Percentiles rank a stretch among this genome's conserved stretches.
These are phyloP conservation scores for Melaleuca alternifolia DNA, from an alignment of 345 rosid genomes.

Conservation along the genomic window DNA sequence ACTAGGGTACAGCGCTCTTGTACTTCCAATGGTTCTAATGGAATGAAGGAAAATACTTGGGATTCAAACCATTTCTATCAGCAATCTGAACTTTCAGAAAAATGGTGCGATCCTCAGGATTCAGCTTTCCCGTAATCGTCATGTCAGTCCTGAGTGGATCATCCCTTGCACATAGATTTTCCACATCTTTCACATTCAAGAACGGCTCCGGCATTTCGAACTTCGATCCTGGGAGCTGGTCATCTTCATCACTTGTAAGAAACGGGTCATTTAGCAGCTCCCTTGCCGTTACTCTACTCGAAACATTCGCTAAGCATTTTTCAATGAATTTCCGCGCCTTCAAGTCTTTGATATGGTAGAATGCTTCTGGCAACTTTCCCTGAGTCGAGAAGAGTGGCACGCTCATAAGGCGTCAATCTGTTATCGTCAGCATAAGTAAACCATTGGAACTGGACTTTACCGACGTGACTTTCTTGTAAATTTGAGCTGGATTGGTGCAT, in stretches of 20 bases:
- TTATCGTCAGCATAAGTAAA: not conserved
- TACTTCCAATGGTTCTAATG: not conserved
- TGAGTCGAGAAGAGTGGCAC: conserved; percentile 2
- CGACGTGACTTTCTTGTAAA: conserved; percentile 90
- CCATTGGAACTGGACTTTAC: conserved; percentile 16
- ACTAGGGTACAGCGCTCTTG: not conserved
- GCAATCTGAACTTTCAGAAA: conserved; percentile 79
- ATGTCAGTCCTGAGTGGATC: conserved; percentile 39
- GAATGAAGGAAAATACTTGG: not conserved
- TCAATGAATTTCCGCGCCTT: conserved; percentile 61
- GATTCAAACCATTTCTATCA: conserved; percentile 44
- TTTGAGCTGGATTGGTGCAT: conserved; percentile 86
- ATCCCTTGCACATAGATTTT: not conserved
- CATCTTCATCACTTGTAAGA: conserved; percentile 30
- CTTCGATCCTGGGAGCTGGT: not conserved
- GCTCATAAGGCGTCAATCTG: not conserved
- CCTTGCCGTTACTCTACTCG: conserved; percentile 64
- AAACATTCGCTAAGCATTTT: conserved; percentile 61
- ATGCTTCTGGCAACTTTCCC: conserved; percentile 87
- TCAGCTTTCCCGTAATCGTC: conserved; percentile 69
- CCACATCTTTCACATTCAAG: conserved; percentile 4
- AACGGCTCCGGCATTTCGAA: conserved; percentile 1
- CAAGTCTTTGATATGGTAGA: conserved; percentile 42
- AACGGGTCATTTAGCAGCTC: conserved; percentile 69
- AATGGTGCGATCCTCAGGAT: conserved; percentile 62